phyloP scores from a whole-genome alignment of 1,139 yeast genomes.

The Kodamaea arcana region DNA sequence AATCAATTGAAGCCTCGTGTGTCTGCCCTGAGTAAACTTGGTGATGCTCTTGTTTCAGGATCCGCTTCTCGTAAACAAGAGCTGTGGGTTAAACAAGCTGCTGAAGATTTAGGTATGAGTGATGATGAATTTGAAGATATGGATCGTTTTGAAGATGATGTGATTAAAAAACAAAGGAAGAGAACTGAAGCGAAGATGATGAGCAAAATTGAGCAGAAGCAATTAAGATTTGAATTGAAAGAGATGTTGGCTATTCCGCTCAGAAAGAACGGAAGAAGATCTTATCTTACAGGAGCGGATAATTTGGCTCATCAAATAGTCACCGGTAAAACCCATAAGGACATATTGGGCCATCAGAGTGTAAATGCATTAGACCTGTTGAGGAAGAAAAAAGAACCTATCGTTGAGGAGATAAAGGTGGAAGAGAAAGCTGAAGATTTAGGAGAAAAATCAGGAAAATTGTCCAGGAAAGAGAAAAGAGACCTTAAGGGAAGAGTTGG shows the following conservation, averaged over 20 bases:
- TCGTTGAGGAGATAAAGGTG: slow-evolving; percentile 10
- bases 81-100: slow-evolving; percentile 84
- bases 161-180: slow-evolving; percentile 58
- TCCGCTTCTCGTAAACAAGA: slow-evolving; percentile 66
- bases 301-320: slow-evolving; percentile 84
- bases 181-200: slow-evolving; percentile 56
- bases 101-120: slow-evolving; percentile 86
- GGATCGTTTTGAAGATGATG: slow-evolving; percentile 57
- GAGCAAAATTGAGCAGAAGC: slow-evolving; percentile 46
- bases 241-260: slow-evolving; percentile 55
- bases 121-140: slow-evolving; percentile 44
- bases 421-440: slow-evolving; percentile 1
- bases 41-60: slow-evolving; percentile 62
- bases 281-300: slow-evolving; percentile 78
- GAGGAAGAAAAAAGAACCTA: slow-evolving; percentile 28
- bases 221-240: slow-evolving; percentile 53
- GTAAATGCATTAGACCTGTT: slow-evolving; percentile 70
- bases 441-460: neutral
- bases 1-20: slow-evolving; percentile 69
- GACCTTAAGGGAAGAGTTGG: neutral
- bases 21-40: slow-evolving; percentile 63
- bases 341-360: slow-evolving; percentile 66
- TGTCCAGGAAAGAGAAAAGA: neutral
- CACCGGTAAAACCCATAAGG: slow-evolving; percentile 64
- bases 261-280: slow-evolving; percentile 63